Percentiles rank a stretch among this genome's conserved stretches.
phyloP scores from a whole-genome alignment of 331 rosid species.

The Telfairia occidentalis region DNA sequence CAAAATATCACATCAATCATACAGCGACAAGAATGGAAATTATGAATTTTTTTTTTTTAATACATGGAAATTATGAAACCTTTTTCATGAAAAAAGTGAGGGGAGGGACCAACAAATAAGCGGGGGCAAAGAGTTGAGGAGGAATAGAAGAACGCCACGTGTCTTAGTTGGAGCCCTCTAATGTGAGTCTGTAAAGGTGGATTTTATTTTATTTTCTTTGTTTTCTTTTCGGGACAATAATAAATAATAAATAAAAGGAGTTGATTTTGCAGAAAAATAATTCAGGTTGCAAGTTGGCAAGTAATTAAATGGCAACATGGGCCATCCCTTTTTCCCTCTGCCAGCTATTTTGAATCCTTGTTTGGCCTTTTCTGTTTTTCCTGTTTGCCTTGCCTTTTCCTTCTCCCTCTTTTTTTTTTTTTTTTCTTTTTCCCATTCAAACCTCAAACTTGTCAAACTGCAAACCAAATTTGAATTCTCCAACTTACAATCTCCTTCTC shows the following conservation, averaged over 20 bases:
- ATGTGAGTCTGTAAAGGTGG: neutral
- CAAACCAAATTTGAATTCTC: neutral
- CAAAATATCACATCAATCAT: too few relatives aligned
- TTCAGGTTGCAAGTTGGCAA: neutral
- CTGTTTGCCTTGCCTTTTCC: neutral
- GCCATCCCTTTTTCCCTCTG: neutral
- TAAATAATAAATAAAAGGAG: neutral
- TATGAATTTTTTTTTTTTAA: too few relatives aligned
- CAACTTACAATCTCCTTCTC: neutral
- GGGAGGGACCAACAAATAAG: neutral
- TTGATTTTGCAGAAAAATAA: neutral
- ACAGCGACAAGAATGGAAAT: neutral
- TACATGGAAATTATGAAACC: neutral
- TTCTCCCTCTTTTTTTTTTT: neutral
- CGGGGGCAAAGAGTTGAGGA: neutral
- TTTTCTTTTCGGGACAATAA: neutral
- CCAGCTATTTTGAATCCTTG: conserved; percentile 8
- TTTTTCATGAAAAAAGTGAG: neutral
- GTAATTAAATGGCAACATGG: neutral
- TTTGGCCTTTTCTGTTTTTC: neutral
- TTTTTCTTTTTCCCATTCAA: neutral
- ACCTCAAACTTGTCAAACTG: neutral
- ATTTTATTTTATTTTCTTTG: too few relatives aligned
- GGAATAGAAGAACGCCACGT: neutral
- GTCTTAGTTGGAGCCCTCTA: neutral